Evolutionary conservation across 352 stramenopile species (phyloP).

Genomic region (Phytophthora boehmeriae): DNA sequence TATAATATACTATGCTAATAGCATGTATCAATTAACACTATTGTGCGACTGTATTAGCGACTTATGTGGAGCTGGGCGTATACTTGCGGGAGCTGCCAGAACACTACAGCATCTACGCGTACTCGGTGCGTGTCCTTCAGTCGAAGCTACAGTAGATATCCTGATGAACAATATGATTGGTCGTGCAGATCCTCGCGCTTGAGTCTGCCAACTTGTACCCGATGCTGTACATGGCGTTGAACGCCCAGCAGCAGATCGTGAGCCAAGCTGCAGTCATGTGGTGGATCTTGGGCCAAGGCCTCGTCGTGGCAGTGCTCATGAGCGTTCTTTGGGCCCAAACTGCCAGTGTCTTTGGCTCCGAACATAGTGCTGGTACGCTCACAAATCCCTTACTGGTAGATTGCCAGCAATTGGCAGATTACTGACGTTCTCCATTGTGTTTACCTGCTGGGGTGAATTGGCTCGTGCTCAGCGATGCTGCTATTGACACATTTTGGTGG

Average conservation of each 20-base stretch:
- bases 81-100: conserved; percentile 66
- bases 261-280: conserved; percentile 56
- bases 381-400: not conserved
- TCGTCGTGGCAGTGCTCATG: conserved; percentile 61
- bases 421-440: not conserved
- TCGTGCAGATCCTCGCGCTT: conserved; percentile 59
- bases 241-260: conserved; percentile 46
- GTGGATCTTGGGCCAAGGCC: conserved; percentile 53
- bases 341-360: conserved; percentile 44
- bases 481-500: conserved; percentile 66
- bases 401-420: not conserved
- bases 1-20: conserved; percentile 5
- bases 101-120: conserved; percentile 71
- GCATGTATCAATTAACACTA: not conserved
- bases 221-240: conserved; percentile 72
- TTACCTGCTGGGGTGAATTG: not conserved
- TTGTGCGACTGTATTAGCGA: conserved; percentile 18
- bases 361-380: conserved; percentile 55
- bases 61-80: conserved; percentile 64
- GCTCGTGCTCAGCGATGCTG: conserved; percentile 46
- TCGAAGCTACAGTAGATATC: not conserved
- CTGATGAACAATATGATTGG: conserved; percentile 1
- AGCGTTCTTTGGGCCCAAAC: conserved; percentile 62
- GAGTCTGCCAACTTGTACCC: conserved; percentile 77
- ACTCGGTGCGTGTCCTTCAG: conserved; percentile 44